Base-by-base conservation (phyloP, 768 basidiomycete species). In the Tubosaeta brunneosetosa region DNA sequence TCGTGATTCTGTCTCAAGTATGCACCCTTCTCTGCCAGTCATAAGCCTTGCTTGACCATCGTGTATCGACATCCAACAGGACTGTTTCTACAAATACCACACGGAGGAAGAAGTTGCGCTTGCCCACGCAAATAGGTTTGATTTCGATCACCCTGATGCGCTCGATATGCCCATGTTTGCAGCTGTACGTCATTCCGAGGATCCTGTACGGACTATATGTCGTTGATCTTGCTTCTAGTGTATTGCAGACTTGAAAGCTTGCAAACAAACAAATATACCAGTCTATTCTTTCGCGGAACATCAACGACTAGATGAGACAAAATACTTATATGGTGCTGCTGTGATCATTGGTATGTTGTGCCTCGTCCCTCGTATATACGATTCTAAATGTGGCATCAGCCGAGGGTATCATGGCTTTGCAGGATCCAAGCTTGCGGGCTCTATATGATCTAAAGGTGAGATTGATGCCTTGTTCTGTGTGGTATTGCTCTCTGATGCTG, bases 231-330 rank as follows among this genome's bases (percentile, higher is more conserved):
- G 22, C 22, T 44, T 31, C 22, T 51, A 97, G 88, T 97, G 94
- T 65, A 68, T 98, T 44, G 71, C 79, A 26, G 92, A 97, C 60
- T 73, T 99, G 55, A 97, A 94, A 67, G 75, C 82, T 6, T 90
- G 91, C 65, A 83, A 73, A 66, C 93, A 83, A 64, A 81, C 85
- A 0, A 88, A 95, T 70, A 91, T 97, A 53, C 95, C 97, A 0
- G 82, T 95, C 7, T 99, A 99, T 68, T 95, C 93, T 0, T 99
- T 99, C 70, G 77, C 82, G 25, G 77, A 89, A 57, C 97, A 99
- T 70, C 93, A 97, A 66, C 76, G 91, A 52, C 65, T 86, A 26
- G 71, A 79, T 13, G 86, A 91, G 59, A 85, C 78, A 27, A 88
- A 92, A 66, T 94, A 97, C 70, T 73, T 95, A 3, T 97, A 97